phyloP scores from a whole-genome alignment of 768 basidiomycete species.

The Xanthoconium purpureum region DNA sequence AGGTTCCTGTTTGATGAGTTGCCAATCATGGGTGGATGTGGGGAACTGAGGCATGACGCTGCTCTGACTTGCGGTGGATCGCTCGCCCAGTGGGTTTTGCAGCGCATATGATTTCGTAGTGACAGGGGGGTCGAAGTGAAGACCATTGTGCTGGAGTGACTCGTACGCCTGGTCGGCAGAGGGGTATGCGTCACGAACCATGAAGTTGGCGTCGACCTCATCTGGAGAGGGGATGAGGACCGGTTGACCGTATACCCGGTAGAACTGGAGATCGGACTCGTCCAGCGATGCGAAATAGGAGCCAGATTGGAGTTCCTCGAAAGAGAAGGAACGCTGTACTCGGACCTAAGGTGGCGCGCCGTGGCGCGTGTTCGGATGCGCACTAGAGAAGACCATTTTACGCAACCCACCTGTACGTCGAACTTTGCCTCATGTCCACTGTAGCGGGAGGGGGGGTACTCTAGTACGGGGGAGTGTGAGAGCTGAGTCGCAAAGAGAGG shows the following conservation, averaged over 20 bases:
- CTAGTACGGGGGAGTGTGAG: constrained; percentile 1
- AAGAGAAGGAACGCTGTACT: constrained; percentile 31
- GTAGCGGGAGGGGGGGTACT: constrained; percentile 2
- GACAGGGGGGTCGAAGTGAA: constrained; percentile 8
- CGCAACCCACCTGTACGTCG: constrained; percentile 19
- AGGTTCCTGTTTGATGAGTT: constrained; percentile 24
- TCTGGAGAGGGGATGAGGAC: constrained; percentile 29
- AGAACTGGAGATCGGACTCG: constrained; percentile 34
- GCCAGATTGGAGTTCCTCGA: constrained; percentile 35
- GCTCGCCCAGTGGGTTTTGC: constrained; percentile 27
- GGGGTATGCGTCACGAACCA: constrained; percentile 11
- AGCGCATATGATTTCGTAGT: constrained; percentile 31
- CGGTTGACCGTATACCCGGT: constrained; percentile 31
- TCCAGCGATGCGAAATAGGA: constrained; percentile 29
- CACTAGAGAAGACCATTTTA: background rate
- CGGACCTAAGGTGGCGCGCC: constrained; percentile 19
- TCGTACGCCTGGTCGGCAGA: background rate
- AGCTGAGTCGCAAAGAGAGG: background rate
- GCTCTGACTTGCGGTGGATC: background rate
- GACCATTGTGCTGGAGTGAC: background rate
- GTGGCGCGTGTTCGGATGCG: background rate
- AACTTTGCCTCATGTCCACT: constrained; percentile 20
- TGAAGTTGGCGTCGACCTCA: constrained; percentile 20
- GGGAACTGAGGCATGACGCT: background rate
- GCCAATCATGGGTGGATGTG: constrained; percentile 18